These are phyloP conservation scores for Globisporangium barbulae DNA, from an alignment of 352 stramenopile genomes.

Conservation along the genomic window DNA sequence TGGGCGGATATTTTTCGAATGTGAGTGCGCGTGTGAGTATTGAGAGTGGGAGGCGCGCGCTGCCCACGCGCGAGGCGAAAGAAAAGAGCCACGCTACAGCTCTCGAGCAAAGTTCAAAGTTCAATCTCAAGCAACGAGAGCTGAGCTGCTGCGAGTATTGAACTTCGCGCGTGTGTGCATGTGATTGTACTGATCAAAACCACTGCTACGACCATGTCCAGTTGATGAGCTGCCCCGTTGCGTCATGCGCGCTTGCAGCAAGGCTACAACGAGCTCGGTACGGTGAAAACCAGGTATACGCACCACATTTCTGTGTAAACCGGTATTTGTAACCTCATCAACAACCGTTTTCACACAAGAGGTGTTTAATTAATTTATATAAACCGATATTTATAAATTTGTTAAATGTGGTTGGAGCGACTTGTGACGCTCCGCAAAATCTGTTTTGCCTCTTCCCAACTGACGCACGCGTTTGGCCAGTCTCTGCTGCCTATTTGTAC, in stretches of 20 bases:
- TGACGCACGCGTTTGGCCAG: background rate
- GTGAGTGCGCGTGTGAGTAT: background rate
- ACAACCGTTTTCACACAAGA: background rate
- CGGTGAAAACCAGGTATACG: no score
- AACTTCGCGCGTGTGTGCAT: no score
- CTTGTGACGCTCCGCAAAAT: background rate
- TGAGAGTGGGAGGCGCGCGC: background rate
- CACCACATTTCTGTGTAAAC: background rate
- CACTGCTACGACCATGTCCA: no score
- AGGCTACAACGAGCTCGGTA: no score
- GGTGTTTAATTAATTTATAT: background rate
- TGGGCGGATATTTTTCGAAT: background rate
- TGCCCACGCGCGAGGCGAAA: background rate
- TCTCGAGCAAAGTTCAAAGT: background rate
- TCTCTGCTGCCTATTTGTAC: background rate
- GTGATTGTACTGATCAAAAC: no score
- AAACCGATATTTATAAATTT: background rate
- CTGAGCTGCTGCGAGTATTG: no score
- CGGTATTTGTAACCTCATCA: background rate
- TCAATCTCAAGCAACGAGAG: background rate
- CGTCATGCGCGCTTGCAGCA: background rate
- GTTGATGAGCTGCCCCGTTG: background rate
- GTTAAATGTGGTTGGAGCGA: background rate
- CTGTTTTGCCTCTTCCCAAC: background rate
- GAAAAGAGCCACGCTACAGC: slow-evolving; percentile 1